phyloP scores from a whole-genome alignment of 2,329 filamentous ascomycete species.

The Massarina eburnea region DNA sequence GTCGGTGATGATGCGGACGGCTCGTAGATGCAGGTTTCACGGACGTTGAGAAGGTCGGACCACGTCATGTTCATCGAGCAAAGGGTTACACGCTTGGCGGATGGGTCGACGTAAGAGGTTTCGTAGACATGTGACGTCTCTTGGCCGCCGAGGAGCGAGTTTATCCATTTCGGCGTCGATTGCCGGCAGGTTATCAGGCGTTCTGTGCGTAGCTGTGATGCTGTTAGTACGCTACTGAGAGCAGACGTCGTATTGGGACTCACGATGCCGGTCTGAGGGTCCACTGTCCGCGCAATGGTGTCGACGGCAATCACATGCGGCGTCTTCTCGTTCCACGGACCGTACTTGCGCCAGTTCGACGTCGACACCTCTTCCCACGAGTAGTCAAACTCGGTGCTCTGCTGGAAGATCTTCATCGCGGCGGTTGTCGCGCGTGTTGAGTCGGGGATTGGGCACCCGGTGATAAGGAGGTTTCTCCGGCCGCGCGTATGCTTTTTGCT shows the following conservation, averaged over 20 bases:
- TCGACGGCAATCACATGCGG: constrained; percentile 95
- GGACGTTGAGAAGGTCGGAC: constrained; percentile 85
- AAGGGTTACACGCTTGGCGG: constrained; percentile 87
- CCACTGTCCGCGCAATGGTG: constrained; percentile 74
- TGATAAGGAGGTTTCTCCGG: constrained; percentile 5
- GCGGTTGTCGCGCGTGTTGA: constrained; percentile 8
- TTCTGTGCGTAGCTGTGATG: constrained; percentile 67
- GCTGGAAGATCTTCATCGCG: constrained; percentile 93
- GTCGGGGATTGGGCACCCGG: constrained; percentile 7
- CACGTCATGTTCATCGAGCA: constrained; percentile 93
- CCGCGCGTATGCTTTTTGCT: background rate
- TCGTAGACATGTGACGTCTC: constrained; percentile 91
- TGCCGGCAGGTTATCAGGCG: constrained; percentile 66
- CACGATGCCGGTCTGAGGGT: constrained; percentile 67
- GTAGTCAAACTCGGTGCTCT: constrained; percentile 88
- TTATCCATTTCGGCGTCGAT: constrained; percentile 77
- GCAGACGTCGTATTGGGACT: constrained; percentile 31
- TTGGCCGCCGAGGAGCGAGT: constrained; percentile 73
- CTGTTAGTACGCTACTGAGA: constrained; percentile 8
- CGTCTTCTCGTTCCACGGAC: constrained; percentile 98
- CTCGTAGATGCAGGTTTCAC: constrained; percentile 88
- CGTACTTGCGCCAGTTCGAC: constrained; percentile 98
- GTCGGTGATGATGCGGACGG: constrained; percentile 55
- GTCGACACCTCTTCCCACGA: constrained; percentile 98
- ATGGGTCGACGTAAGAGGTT: constrained; percentile 89